Base-by-base conservation (phyloP, 352 stramenopile genomes). In the Phytopythium cucurbitacearum region DNA sequence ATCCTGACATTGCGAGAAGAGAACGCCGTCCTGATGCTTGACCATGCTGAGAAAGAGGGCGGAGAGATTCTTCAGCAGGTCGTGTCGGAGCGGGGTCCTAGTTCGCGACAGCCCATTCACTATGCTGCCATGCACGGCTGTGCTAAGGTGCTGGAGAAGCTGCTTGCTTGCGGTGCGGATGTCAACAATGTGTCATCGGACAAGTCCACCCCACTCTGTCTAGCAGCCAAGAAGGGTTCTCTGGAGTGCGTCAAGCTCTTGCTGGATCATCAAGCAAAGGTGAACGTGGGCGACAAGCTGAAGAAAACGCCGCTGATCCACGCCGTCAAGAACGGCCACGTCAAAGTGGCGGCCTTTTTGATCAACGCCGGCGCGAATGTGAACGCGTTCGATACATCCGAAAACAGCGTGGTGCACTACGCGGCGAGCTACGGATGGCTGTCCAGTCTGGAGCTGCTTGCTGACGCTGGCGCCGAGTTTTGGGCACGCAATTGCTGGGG, bases 321-420 rank as follows among this genome's bases (percentile, higher is more conserved):
- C 28, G 82, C 82, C 5, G 72, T 88, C 40, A 93, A 91, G 58
- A 93, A 93, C 13, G 82, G 82, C 0, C 65, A 90, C 48, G 76
- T 73, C 0, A 54, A 54, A 6, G 53, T 88, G 13, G 79, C 82
- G 0, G 69, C 64, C 4, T 16, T 72, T 21, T 67, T 92, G 5
- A 74, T 92, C 52, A 92, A 90, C 45, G 51, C 64, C 13, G 76
- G 76, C 1, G 82, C 82, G 1, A 90, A 92, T 36, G 75, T 88
- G 35, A 92, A 92, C 42, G 79, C 77, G 0, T 89, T 73, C 41
- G 82, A 92, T 40, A 76, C 81, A 10, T 91, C 80, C 0, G 71
- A 89, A 15, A 93, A 93, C 48, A 91, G 75, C 48, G 74, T 76
- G 2, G 77, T 73, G 9, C 82, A 93, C 51, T 93, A 91, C 47